Percentiles rank a stretch among this genome's conserved stretches.
Conservation (phyloP, 805 yeast genomes). For the Saccharomyces eubayanus region DNA sequence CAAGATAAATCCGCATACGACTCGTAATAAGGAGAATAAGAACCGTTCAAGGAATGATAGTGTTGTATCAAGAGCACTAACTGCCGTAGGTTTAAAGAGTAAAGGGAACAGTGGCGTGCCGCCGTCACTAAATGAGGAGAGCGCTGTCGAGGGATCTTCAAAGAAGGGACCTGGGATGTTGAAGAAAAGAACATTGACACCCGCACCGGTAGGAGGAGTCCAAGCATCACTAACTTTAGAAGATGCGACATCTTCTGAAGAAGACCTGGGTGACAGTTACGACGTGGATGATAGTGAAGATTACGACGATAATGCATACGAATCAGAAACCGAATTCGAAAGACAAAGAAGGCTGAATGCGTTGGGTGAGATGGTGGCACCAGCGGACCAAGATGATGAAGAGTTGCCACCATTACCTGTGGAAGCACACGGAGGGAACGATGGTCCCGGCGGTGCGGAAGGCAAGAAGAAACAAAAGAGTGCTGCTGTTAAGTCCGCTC, state of each 20-base stretch:
- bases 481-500: not conserved
- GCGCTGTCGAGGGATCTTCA: not conserved
- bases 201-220: constrained; percentile 14
- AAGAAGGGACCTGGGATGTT: constrained; percentile 6
- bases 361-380: constrained; percentile 37
- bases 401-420: constrained; percentile 21
- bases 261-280: constrained; percentile 9
- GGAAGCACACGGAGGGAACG: not conserved
- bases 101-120: not conserved
- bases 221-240: constrained; percentile 9
- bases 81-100: constrained; percentile 45
- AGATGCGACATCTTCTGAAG: constrained; percentile 11
- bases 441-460: not conserved
- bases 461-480: not conserved
- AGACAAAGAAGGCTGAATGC: constrained; percentile 54
- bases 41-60: constrained; percentile 31
- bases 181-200: constrained; percentile 12
- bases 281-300: constrained; percentile 7
- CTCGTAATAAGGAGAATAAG: constrained; percentile 4
- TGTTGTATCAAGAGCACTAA: constrained; percentile 40
- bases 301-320: constrained; percentile 22
- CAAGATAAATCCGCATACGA: constrained; percentile 51
- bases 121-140: not conserved
- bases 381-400: constrained; percentile 41
- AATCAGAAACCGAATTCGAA: constrained; percentile 57